These are phyloP conservation scores for Blumeriella jaapii DNA, from an alignment of 2,329 filamentous ascomycete species.

Conservation along the genomic window DNA sequence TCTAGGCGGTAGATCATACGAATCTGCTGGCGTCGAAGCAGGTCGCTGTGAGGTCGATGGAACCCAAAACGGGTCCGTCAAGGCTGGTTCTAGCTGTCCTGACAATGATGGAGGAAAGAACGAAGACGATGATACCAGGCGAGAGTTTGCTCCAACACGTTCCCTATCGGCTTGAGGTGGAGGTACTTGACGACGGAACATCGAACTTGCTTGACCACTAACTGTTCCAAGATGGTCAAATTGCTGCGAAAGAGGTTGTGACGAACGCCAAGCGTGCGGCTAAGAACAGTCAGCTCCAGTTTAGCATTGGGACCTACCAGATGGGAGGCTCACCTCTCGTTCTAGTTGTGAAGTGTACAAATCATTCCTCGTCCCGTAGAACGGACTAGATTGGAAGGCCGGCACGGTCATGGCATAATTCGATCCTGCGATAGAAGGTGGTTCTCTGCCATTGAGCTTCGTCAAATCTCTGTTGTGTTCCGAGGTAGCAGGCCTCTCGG, in stretches of 20 bases:
- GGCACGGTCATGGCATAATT: too few species aligned
- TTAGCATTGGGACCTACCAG: background rate
- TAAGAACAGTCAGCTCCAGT: background rate
- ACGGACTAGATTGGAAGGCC: background rate
- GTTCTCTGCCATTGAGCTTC: background rate
- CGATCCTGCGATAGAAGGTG: background rate
- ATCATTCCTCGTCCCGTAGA: background rate
- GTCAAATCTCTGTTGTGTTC: background rate
- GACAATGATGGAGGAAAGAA: background rate
- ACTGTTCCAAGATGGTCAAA: background rate
- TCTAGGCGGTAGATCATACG: conserved; percentile 15
- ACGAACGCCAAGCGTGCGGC: background rate
- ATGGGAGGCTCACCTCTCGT: background rate
- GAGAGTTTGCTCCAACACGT: background rate
- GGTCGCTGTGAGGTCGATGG: conserved; percentile 7
- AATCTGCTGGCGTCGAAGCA: conserved; percentile 10
- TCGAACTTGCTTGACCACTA: background rate
- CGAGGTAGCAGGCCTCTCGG: conserved; percentile 2
- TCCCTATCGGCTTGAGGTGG: background rate
- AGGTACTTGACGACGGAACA: background rate
- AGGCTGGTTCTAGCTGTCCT: conserved; percentile 2
- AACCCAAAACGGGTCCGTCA: background rate
- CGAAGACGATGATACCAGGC: background rate
- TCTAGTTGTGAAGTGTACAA: background rate
- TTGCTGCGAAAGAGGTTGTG: background rate